Base-by-base conservation (phyloP, 768 basidiomycete species). In the Hericium alpestre region DNA sequence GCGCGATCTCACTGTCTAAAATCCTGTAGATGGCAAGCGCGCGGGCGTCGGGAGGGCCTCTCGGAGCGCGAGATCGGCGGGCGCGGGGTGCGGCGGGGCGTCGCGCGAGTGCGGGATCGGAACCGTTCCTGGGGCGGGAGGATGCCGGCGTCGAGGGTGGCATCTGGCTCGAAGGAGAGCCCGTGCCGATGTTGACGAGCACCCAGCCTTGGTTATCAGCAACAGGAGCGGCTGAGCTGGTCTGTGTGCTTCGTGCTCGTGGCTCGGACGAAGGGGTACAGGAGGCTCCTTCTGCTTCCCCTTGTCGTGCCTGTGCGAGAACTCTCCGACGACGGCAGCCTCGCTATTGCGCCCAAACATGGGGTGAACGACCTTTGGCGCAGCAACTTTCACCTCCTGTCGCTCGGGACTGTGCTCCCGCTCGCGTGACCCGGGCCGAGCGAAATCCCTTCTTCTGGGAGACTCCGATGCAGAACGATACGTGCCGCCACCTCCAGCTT, bases 151-250 rank as follows among this genome's bases (percentile, higher is more conserved):
- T 37, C n/a, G 27, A 37, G 1, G 49, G 49, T 27, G 49, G 49
- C 9, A 25, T 16, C 49, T 51, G 49, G 49, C 49, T 51, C 23
- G 49, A 51, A 53, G 57, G 47, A 69, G 72, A 59, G 40, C 25
- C 47, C 3, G 60, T 22, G 23, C 70, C 69, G 15, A 84, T 77
- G 53, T 82, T 84, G 39, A 85, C 79, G 23, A 85, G 70, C 2
- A 85, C 83, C 83, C 83, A 85, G 23, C 83, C 83, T 25, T 63
- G 22, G 16, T 23, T 23, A n/a, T 80, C 76, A 47, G 71, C 74
- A 43, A 71, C 71, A 50, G 70, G 16, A 27, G 32, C 4, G 40
- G 46, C 6, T 16, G 43, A n/a, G 7, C 43, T 11, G 16, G n/a
- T 46, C 43, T 22, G 16, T 18, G 12, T 41, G 47, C 37, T 48